These are phyloP conservation scores for Tetrapisispora nanseiensis DNA, from an alignment of 805 yeast genomes.

Conservation along the genomic window DNA sequence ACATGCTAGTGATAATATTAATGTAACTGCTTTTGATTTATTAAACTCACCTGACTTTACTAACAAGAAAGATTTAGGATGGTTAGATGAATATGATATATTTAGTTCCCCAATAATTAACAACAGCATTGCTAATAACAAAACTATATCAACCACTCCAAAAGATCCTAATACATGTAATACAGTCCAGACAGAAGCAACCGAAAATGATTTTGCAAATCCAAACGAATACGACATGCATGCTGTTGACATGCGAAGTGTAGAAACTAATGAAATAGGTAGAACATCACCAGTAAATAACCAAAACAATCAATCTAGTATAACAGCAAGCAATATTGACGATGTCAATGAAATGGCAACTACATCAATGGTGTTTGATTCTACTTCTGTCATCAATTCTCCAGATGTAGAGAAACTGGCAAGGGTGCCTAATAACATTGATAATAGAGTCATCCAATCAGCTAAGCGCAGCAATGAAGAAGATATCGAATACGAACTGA, in stretches of 20 bases:
- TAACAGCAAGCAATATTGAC: background rate
- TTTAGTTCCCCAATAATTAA: constrained; percentile 8
- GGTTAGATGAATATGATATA: constrained; percentile 20
- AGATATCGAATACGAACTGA: constrained; percentile 2
- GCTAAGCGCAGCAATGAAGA: background rate
- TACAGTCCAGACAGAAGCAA: constrained; percentile 11
- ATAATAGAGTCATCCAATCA: background rate
- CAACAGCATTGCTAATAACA: constrained; percentile 2
- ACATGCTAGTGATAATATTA: background rate
- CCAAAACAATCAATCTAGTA: constrained; percentile 2
- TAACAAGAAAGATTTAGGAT: constrained; percentile 5
- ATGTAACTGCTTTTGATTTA: constrained; percentile 9
- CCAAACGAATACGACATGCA: background rate
- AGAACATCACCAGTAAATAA: constrained; percentile 25
- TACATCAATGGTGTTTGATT: constrained; percentile 12
- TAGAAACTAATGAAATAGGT: constrained; percentile 11
- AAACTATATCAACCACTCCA: constrained; percentile 11
- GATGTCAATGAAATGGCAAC: constrained; percentile 13
- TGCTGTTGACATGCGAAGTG: background rate
- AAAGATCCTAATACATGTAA: constrained; percentile 15
- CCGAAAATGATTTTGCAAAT: constrained; percentile 7
- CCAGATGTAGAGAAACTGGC: constrained; percentile 4
- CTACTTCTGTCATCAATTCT: constrained; percentile 13
- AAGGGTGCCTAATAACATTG: background rate
- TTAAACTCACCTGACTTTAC: constrained; percentile 12